These are phyloP conservation scores for Ustilaginoidea virens DNA, from an alignment of 2,329 filamentous ascomycete species.

Conservation along the genomic window DNA sequence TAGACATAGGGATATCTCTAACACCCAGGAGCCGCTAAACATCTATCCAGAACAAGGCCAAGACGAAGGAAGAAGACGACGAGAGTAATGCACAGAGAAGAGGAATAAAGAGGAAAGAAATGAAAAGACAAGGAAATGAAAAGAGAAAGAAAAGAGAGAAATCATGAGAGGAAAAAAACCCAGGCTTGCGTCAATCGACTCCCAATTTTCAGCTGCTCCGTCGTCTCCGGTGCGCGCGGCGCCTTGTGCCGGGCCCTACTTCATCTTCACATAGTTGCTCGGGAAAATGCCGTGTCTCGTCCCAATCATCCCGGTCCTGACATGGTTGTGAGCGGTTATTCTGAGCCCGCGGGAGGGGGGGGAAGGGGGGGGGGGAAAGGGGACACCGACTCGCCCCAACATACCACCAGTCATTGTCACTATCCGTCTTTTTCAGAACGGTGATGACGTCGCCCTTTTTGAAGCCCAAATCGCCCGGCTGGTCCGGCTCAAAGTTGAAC, in stretches of 20 bases:
- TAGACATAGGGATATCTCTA: constrained; percentile 3
- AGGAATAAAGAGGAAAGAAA: background rate
- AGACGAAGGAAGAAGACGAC: background rate
- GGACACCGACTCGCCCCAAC: constrained; percentile 16
- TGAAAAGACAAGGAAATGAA: too few relatives aligned
- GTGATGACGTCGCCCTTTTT: constrained; percentile 97
- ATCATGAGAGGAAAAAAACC: background rate
- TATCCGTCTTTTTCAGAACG: constrained; percentile 86
- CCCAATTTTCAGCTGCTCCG: too few relatives aligned
- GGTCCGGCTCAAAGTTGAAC: constrained; percentile 88
- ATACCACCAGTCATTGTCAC: constrained; percentile 87
- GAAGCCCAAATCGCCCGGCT: constrained; percentile 83
- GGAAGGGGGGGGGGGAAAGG: background rate
- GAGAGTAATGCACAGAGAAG: background rate
- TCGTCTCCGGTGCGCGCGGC: too few relatives aligned
- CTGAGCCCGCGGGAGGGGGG: background rate
- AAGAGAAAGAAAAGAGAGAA: background rate
- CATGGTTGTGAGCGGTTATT: background rate
- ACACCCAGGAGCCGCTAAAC: constrained; percentile 2
- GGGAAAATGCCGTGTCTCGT: constrained; percentile 84
- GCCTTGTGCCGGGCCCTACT: constrained; percentile 20
- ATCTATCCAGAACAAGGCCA: too few relatives aligned
- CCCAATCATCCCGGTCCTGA: constrained; percentile 77
- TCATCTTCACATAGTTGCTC: constrained; percentile 61
- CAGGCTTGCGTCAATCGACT: background rate